phyloP scores from a whole-genome alignment of 31 red algal species.

The Asparagopsis taxiformis region DNA sequence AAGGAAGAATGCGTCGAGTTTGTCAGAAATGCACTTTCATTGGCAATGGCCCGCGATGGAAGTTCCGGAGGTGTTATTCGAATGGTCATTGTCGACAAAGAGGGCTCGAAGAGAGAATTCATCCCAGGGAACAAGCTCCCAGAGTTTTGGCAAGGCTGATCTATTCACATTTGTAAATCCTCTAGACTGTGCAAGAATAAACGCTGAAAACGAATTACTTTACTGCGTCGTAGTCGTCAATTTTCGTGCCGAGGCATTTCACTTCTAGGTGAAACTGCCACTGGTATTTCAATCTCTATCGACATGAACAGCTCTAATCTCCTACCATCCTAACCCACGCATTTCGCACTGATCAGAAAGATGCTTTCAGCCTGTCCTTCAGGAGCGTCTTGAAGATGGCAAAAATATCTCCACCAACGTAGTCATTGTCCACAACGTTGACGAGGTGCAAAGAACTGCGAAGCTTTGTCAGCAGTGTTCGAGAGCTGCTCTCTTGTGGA shows the following conservation, averaged over 20 bases:
- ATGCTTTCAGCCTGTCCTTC: too few relatives aligned
- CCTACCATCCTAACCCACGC: too few relatives aligned
- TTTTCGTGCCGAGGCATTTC: too few relatives aligned
- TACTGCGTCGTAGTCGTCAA: neutral
- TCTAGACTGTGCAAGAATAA: neutral
- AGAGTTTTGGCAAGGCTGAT: constrained; percentile 64
- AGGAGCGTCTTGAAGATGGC: constrained; percentile 77
- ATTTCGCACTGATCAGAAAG: too few relatives aligned
- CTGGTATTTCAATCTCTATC: neutral
- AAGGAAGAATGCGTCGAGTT: constrained; percentile 81
- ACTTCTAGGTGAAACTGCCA: neutral
- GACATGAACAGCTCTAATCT: constrained; percentile 41
- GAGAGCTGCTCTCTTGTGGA: constrained; percentile 45
- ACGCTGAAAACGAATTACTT: neutral
- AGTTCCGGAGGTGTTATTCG: constrained; percentile 97
- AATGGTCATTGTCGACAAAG: constrained; percentile 83
- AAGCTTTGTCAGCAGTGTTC: constrained; percentile 66
- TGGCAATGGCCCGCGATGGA: constrained; percentile 98
- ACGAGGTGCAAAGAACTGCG: constrained; percentile 84
- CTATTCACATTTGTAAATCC: constrained; percentile 2
- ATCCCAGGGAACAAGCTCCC: constrained; percentile 84
- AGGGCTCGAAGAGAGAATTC: constrained; percentile 67
- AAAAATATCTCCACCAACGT: constrained; percentile 95
- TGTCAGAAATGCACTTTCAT: constrained; percentile 79
- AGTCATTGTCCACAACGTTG: constrained; percentile 98